Evolutionary conservation across 2,329 filamentous ascomycete genomes (phyloP).

Genomic region (Aureobasidium musti): DNA sequence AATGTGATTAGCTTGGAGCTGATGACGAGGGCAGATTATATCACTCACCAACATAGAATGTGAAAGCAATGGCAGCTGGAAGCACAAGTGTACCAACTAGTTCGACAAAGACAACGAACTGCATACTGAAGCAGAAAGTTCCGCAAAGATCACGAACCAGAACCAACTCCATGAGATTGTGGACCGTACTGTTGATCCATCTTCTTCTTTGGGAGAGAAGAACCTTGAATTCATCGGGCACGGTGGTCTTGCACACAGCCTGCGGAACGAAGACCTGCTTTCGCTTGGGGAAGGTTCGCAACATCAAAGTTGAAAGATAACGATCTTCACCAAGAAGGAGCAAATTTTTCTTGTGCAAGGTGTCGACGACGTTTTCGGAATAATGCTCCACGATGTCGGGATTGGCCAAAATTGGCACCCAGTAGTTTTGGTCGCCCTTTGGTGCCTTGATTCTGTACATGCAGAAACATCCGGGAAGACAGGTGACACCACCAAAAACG

Average conservation of each 20-base stretch:
- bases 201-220: slow-evolving; percentile 90
- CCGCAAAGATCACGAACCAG: slow-evolving; percentile 94
- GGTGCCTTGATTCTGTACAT: slow-evolving; percentile 99
- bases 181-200: slow-evolving; percentile 99
- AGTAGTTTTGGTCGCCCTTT: slow-evolving; percentile 98
- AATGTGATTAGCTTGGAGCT: slow-evolving; percentile 37
- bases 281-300: slow-evolving; percentile 97
- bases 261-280: slow-evolving; percentile 99
- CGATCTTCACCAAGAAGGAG: slow-evolving; percentile 90
- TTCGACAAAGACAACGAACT: slow-evolving; percentile 96
- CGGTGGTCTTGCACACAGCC: slow-evolving; percentile 97
- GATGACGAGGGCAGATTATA: not conserved
- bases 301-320: slow-evolving; percentile 94
- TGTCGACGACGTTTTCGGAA: slow-evolving; percentile 98
- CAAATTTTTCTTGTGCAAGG: slow-evolving; percentile 95
- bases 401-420: slow-evolving; percentile 97
- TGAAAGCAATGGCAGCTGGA: slow-evolving; percentile 94
- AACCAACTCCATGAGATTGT: slow-evolving; percentile 97
- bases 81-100: slow-evolving; percentile 91
- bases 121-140: slow-evolving; percentile 99
- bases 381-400: slow-evolving; percentile 99
- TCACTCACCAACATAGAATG: slow-evolving; percentile 85
- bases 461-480: slow-evolving; percentile 97
- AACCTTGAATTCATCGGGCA: slow-evolving; percentile 89
- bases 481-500: slow-evolving; percentile 98